Percentiles rank a stretch among this genome's conserved stretches.
Evolutionary conservation across 495 filamentous ascomycete species (phyloP).

Genomic region (Oidiodendron maius): DNA sequence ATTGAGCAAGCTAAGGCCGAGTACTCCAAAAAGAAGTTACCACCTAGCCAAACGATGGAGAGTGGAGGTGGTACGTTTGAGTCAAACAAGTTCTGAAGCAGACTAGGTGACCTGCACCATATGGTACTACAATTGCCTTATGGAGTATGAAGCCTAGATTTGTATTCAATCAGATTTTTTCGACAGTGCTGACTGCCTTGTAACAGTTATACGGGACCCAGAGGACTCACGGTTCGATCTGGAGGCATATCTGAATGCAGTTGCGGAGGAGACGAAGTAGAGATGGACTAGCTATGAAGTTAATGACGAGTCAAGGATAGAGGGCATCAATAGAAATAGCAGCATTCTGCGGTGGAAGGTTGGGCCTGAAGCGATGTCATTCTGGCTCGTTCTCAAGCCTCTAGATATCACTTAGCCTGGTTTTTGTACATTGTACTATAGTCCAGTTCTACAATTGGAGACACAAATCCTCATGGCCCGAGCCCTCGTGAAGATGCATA

Average conservation of each 20-base stretch:
- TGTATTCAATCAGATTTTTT: too few species aligned
- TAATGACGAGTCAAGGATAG: constrained; percentile 20
- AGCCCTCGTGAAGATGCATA: too few species aligned
- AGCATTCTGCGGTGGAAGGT: constrained; percentile 2
- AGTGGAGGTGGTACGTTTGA: constrained; percentile 29
- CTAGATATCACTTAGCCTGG: constrained; percentile 22
- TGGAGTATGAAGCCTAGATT: too few species aligned
- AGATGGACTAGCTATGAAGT: constrained; percentile 8
- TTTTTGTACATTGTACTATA: constrained; percentile 29
- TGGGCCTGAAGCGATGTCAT: constrained; percentile 11
- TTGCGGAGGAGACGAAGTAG: constrained; percentile 51
- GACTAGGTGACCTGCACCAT: too few species aligned
- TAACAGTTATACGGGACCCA: constrained; percentile 75
- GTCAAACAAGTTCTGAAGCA: background rate
- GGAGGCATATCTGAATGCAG: constrained; percentile 69
- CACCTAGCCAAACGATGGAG: constrained; percentile 28
- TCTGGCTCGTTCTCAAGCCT: constrained; percentile 22
- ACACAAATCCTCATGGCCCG: too few species aligned
- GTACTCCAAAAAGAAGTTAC: constrained; percentile 67
- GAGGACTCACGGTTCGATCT: constrained; percentile 84
- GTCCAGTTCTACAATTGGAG: constrained; percentile 8
- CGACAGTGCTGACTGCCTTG: constrained; percentile 16
- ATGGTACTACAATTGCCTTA: too few species aligned
- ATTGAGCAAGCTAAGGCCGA: constrained; percentile 89
- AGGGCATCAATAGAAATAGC: constrained; percentile 9